A percentile compares a stretch with the other conserved stretches of the same genome.
These are phyloP conservation scores for Calonectria pteridis DNA, from an alignment of 2,329 filamentous ascomycete genomes.

Conservation along the genomic window DNA sequence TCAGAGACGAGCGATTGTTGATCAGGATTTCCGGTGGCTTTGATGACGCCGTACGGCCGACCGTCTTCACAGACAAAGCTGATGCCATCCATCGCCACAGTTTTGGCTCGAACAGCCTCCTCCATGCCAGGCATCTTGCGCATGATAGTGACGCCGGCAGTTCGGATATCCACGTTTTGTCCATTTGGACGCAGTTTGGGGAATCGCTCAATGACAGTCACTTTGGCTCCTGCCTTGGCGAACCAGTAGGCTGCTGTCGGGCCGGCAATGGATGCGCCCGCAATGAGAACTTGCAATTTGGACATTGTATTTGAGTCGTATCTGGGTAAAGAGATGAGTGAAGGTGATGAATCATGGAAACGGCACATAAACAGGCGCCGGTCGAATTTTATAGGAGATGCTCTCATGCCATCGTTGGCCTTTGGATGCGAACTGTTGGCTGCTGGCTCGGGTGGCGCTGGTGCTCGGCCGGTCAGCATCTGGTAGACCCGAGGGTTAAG, in stretches of 20 bases:
- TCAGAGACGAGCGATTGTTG: slow-evolving; percentile 61
- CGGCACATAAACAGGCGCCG: no score
- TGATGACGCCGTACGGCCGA: slow-evolving; percentile 51
- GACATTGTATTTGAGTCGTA: slow-evolving; percentile 25
- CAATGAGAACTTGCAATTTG: slow-evolving; percentile 43
- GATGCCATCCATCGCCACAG: slow-evolving; percentile 56
- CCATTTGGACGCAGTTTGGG: slow-evolving; percentile 50
- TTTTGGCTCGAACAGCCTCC: slow-evolving; percentile 46
- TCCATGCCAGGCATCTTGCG: slow-evolving; percentile 56
- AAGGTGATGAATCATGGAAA: background rate
- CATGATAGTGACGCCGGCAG: slow-evolving; percentile 52
- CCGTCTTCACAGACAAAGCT: slow-evolving; percentile 54
- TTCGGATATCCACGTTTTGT: slow-evolving; percentile 54
- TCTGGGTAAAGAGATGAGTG: no score
- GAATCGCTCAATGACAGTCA: slow-evolving; percentile 56
- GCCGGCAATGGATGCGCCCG: slow-evolving; percentile 49
- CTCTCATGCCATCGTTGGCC: background rate
- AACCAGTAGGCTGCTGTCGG: slow-evolving; percentile 48
- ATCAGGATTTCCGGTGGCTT: slow-evolving; percentile 50
- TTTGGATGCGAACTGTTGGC: background rate
- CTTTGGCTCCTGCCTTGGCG: slow-evolving; percentile 43
- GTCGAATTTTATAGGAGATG: background rate
- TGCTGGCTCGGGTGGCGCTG: slow-evolving; percentile 2
- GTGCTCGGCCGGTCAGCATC: background rate
- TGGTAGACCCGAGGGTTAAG: slow-evolving; percentile 1